Evolutionary conservation across 495 filamentous ascomycete genomes (phyloP).

Genomic region (Apiosordaria backusii): DNA sequence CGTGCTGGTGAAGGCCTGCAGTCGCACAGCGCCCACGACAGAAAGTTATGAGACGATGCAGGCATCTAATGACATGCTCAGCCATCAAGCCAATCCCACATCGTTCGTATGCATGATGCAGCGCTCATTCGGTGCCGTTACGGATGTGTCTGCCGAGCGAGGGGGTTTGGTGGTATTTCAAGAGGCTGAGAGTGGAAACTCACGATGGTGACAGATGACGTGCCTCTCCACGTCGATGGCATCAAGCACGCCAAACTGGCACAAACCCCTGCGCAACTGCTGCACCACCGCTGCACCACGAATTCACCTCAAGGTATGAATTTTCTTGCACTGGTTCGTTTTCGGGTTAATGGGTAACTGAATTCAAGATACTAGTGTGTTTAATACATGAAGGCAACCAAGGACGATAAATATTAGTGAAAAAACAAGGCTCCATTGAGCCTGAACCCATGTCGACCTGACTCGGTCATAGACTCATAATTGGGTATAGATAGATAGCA

Average conservation of each 20-base stretch:
- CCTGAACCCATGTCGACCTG: background rate
- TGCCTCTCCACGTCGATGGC: conserved; percentile 20
- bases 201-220: conserved; percentile 14
- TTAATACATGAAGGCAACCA: background rate
- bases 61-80: conserved; percentile 13
- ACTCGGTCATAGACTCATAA: background rate
- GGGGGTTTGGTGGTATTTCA: background rate
- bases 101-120: background rate
- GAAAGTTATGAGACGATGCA: conserved; percentile 11
- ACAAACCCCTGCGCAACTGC: background rate
- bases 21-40: background rate
- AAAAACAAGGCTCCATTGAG: background rate
- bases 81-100: background rate
- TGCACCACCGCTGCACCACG: background rate
- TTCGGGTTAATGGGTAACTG: background rate
- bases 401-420: background rate
- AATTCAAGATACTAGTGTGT: background rate
- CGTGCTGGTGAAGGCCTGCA: background rate
- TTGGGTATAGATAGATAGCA: background rate
- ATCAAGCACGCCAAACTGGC: conserved; percentile 18
- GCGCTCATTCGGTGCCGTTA: conserved; percentile 1
- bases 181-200: background rate
- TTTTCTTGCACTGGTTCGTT: background rate
- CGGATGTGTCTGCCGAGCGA: background rate
- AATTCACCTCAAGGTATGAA: background rate